Conservation (phyloP, 2,329 filamentous ascomycete genomes). For the Alternaria brassicicola region DNA sequence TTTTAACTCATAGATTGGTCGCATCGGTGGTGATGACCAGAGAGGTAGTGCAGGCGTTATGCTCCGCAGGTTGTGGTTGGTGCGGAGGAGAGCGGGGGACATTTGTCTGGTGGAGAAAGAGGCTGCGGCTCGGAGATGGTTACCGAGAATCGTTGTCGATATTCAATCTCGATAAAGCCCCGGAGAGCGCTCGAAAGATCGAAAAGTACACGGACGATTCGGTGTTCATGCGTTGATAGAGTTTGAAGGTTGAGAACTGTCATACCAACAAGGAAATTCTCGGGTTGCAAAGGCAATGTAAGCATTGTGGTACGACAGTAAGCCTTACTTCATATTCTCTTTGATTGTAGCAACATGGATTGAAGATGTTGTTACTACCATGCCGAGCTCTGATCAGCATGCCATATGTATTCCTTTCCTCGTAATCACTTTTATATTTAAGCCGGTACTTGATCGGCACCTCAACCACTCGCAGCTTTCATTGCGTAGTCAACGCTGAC, state of each 20-base stretch:
- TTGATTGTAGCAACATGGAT: background rate
- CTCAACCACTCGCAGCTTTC: background rate
- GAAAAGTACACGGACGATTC: background rate
- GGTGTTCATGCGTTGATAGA: background rate
- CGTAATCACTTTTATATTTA: background rate
- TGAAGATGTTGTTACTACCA: background rate
- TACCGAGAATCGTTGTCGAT: background rate
- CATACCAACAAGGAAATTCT: background rate
- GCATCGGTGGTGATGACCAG: background rate
- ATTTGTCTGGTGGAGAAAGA: background rate
- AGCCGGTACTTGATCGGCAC: background rate
- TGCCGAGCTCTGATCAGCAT: background rate
- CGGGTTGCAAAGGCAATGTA: background rate
- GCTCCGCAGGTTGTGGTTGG: constrained; percentile 7
- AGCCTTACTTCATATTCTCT: background rate
- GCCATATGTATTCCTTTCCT: background rate
- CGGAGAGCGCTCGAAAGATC: background rate
- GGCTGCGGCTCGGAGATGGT: background rate
- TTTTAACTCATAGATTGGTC: background rate
- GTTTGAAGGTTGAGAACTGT: background rate
- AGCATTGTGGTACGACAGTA: background rate
- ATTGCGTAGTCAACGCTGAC: background rate
- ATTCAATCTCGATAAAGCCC: background rate
- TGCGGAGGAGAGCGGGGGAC: constrained; percentile 1
- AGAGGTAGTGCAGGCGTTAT: background rate